Percentiles rank a stretch among this genome's conserved stretches.
phyloP scores from a whole-genome alignment of 1,139 yeast genomes.

The Blastobotrys ciferrii region DNA sequence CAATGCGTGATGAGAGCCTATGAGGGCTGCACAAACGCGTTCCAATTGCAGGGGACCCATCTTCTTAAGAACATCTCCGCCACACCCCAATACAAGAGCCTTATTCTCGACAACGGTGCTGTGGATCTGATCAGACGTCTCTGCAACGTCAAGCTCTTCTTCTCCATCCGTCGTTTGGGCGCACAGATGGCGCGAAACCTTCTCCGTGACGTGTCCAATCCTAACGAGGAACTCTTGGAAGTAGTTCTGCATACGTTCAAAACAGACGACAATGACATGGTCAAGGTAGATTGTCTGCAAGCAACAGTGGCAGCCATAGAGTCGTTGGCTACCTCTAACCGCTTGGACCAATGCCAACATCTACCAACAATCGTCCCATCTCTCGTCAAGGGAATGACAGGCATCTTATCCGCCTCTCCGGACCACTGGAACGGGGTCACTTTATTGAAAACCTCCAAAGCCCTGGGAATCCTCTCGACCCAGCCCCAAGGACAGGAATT shows the following conservation, averaged over 20 bases:
- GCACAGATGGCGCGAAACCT: conserved; percentile 13
- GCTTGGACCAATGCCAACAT: background rate
- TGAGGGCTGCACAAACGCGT: conserved; percentile 18
- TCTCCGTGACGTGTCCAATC: background rate
- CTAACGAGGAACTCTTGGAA: background rate
- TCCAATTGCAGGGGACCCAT: conserved; percentile 31
- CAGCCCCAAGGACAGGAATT: conserved; percentile 2
- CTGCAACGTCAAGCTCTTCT: conserved; percentile 20
- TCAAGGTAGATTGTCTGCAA: conserved; percentile 19
- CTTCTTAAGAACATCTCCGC: conserved; percentile 26
- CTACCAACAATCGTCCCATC: background rate
- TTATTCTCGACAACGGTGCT: conserved; percentile 19
- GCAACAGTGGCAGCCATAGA: conserved; percentile 21
- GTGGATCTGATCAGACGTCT: conserved; percentile 22
- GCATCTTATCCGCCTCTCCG: background rate
- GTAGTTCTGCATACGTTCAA: conserved; percentile 1
- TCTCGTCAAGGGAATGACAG: background rate
- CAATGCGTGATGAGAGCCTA: conserved; percentile 13
- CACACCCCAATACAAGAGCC: conserved; percentile 9
- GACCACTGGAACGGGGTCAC: conserved; percentile 13
- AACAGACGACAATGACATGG: conserved; percentile 19
- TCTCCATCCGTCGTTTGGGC: conserved; percentile 15
- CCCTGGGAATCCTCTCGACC: conserved; percentile 24
- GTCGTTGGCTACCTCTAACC: background rate
- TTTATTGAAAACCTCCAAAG: conserved; percentile 22